A percentile compares a stretch with the other conserved stretches of the same genome.
phyloP scores from a whole-genome alignment of 306 rosid genomes.

The Datisca glomerata region DNA sequence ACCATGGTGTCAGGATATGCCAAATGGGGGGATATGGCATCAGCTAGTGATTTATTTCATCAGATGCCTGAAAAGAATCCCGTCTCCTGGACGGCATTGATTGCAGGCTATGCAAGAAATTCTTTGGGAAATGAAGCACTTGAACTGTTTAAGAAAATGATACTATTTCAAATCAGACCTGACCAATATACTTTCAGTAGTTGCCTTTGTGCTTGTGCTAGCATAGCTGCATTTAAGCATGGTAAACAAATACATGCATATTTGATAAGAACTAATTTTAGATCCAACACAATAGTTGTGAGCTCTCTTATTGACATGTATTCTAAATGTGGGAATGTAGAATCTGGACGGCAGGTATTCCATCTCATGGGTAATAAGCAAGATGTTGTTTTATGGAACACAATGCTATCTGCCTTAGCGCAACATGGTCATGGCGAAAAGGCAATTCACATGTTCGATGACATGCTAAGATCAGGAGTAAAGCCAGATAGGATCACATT shows the following conservation, averaged over 20 bases:
- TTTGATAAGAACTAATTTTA: constrained; percentile 45
- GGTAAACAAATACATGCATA: constrained; percentile 58
- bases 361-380: constrained; percentile 30
- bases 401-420: constrained; percentile 57
- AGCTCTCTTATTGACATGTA: constrained; percentile 78
- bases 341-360: constrained; percentile 35
- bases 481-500: constrained; percentile 52
- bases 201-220: constrained; percentile 69
- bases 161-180: constrained; percentile 30
- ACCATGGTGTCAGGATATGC: constrained; percentile 65
- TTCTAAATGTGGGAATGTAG: constrained; percentile 64
- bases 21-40: constrained; percentile 48
- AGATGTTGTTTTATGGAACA: constrained; percentile 69
- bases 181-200: constrained; percentile 77
- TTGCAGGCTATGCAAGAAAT: constrained; percentile 55
- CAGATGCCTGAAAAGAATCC: constrained; percentile 63
- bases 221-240: constrained; percentile 44
- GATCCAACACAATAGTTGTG: constrained; percentile 49
- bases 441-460: constrained; percentile 38
- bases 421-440: constrained; percentile 50
- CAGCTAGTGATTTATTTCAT: constrained; percentile 39
- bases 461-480: constrained; percentile 47
- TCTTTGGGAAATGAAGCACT: constrained; percentile 65
- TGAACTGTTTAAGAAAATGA: constrained; percentile 47
- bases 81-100: constrained; percentile 69